phyloP scores from a whole-genome alignment of 352 stramenopile genomes.

The Pythium aphanidermatum region DNA sequence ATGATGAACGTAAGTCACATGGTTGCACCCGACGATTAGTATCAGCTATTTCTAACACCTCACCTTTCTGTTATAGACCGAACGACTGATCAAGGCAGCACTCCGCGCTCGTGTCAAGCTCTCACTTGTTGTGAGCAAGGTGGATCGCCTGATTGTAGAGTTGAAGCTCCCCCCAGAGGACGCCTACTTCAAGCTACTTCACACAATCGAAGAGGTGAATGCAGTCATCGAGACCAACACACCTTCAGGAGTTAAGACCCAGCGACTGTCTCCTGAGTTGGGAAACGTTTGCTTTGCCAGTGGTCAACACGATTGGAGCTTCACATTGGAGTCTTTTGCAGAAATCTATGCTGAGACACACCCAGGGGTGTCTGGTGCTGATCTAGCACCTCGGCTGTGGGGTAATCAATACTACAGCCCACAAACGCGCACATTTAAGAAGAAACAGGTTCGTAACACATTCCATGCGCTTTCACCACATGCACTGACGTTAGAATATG shows the following conservation, averaged over 20 bases:
- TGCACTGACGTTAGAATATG: too few species aligned
- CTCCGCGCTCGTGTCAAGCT: slow-evolving; percentile 88
- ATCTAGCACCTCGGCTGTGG: slow-evolving; percentile 94
- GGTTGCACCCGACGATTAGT: too few species aligned
- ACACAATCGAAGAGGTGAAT: slow-evolving; percentile 98
- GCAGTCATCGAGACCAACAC: slow-evolving; percentile 77
- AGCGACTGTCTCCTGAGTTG: slow-evolving; percentile 86
- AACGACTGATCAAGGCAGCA: slow-evolving; percentile 92
- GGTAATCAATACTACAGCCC: slow-evolving; percentile 97
- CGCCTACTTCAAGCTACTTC: slow-evolving; percentile 97
- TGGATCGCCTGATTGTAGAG: slow-evolving; percentile 98
- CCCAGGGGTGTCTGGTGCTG: slow-evolving; percentile 62
- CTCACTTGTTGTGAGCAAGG: slow-evolving; percentile 95
- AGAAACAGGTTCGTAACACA: slow-evolving; percentile 70
- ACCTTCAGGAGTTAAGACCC: slow-evolving; percentile 29
- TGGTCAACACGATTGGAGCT: slow-evolving; percentile 95
- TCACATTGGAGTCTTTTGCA: slow-evolving; percentile 96
- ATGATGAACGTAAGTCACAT: slow-evolving; percentile 92
- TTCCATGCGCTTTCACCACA: too few species aligned
- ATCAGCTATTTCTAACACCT: too few species aligned
- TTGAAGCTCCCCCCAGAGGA: slow-evolving; percentile 97
- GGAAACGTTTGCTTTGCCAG: slow-evolving; percentile 98
- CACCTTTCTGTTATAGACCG: slow-evolving; percentile 71
- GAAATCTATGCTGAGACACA: slow-evolving; percentile 73
- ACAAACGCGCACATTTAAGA: slow-evolving; percentile 89